Percentiles rank a stretch among this genome's conserved stretches.
phyloP scores from a whole-genome alignment of 768 basidiomycete species.

The Dioszegia hungarica region DNA sequence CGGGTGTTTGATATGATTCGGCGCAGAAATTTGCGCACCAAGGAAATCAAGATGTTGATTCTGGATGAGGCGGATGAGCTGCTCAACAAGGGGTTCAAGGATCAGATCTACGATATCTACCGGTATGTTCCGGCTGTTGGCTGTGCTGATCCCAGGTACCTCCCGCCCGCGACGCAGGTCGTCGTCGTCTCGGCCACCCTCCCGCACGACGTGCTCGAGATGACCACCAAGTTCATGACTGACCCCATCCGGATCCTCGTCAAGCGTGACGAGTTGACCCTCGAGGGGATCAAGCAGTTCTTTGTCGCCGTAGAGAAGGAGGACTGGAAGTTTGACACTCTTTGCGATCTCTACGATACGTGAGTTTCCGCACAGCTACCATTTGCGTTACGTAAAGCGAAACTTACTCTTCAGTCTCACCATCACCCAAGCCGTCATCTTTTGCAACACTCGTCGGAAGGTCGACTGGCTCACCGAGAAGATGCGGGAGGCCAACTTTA shows the following conservation, averaged over 20 bases:
- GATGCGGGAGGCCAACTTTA: conserved; percentile 98
- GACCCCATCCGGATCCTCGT: conserved; percentile 97
- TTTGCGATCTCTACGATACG: conserved; percentile 96
- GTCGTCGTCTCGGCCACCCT: conserved; percentile 93
- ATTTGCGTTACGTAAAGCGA: neutral
- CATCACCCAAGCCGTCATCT: conserved; percentile 98
- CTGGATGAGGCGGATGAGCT: conserved; percentile 75
- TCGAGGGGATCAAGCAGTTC: conserved; percentile 60
- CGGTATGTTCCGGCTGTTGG: conserved; percentile 55
- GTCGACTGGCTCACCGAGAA: conserved; percentile 99
- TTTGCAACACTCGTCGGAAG: conserved; percentile 97
- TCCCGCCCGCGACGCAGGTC: conserved; percentile 94
- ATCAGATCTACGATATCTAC: conserved; percentile 98
- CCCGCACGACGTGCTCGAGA: conserved; percentile 94
- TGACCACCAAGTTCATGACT: conserved; percentile 97
- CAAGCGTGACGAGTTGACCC: conserved; percentile 97
- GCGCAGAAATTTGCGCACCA: conserved; percentile 81
- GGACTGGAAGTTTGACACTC: conserved; percentile 98
- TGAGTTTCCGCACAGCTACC: too few species aligned
- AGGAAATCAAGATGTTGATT: conserved; percentile 74
- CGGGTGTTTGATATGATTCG: conserved; percentile 99
- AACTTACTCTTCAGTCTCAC: conserved; percentile 56
- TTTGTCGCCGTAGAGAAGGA: conserved; percentile 96
- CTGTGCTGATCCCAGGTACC: conserved; percentile 34
- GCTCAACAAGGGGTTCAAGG: conserved; percentile 96